phyloP scores from a whole-genome alignment of 2,329 filamentous ascomycete genomes.

The Grosmannia clavigera region DNA sequence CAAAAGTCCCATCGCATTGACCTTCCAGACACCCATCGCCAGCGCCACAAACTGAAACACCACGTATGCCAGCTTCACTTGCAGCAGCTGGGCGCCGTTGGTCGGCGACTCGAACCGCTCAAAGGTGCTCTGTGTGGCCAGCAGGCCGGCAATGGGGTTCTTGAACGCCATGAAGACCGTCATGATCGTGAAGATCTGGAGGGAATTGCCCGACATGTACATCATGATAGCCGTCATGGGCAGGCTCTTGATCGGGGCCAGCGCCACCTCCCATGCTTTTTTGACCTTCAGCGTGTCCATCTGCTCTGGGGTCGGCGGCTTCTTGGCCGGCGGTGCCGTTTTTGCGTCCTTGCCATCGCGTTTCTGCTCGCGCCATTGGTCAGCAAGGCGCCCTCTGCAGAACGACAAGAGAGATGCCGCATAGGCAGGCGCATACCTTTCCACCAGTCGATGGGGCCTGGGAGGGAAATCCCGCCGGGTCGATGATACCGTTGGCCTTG shows the following conservation, averaged over 20 bases:
- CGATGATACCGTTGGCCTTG: slow-evolving; percentile 57
- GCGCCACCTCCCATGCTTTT: slow-evolving; percentile 95
- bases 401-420: background rate
- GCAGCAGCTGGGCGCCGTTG: slow-evolving; percentile 59
- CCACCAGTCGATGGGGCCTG: slow-evolving; percentile 32
- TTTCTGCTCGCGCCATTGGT: slow-evolving; percentile 18
- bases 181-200: slow-evolving; percentile 99
- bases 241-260: slow-evolving; percentile 83
- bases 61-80: slow-evolving; percentile 81
- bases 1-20: slow-evolving; percentile 89
- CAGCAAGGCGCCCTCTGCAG: too few species aligned
- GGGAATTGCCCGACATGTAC: slow-evolving; percentile 98
- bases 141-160: slow-evolving; percentile 74
- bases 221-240: slow-evolving; percentile 99
- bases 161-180: slow-evolving; percentile 99
- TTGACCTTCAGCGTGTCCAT: slow-evolving; percentile 95
- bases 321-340: slow-evolving; percentile 30
- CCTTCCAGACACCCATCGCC: slow-evolving; percentile 85
- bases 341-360: slow-evolving; percentile 24
- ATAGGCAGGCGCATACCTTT: slow-evolving; percentile 32
- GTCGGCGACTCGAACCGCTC: slow-evolving; percentile 76
- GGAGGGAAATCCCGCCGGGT: slow-evolving; percentile 73
- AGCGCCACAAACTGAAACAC: slow-evolving; percentile 75
- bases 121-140: slow-evolving; percentile 79
- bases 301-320: slow-evolving; percentile 61